Base-by-base conservation (phyloP, 441 rosid genomes). In the Adansonia gregorii region DNA sequence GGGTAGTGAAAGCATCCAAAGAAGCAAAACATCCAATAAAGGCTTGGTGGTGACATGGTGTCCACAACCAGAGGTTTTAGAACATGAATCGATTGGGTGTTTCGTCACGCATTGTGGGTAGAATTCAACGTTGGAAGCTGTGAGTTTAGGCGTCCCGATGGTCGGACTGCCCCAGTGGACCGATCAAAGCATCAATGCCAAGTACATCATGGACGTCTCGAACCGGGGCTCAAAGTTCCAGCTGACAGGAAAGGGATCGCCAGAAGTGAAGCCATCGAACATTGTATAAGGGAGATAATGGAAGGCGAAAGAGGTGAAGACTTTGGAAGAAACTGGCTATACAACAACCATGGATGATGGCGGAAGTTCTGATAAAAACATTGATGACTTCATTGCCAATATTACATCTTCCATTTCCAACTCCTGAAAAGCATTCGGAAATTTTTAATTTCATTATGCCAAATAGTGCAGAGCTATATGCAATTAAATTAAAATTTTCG, bases 161-260 rank as follows among this genome's bases (percentile, higher is more conserved):
- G 87, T 87, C 58, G 88, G 81, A 39, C 82, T 89, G 85, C 92
- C 90, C 31, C 92, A 86, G 4, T 89, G 87, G 88, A 83, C 75
- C 0, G 89, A 89, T 24, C 90, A 89, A 60, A 78, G 82, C 6
- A 89, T 81, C 51, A 83, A 87, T 63, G 87, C 89, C 2, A 87
- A 86, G 85, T 85, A 75, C 20, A 64, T 89, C 9, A 78, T 67
- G 78, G 90, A 89, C 75, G 86, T 89, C 6, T 89, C 90, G 90
- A 79, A 78, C 76, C 73, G 24, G 91, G 89, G 24, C 67, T 86
- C 39, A 78, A 79, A 59, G 87, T 78, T 43, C 41, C 49, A 56
- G 73, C 78, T 2, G 83, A 77, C 35, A 82, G 78, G 12, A 76
- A 71, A 60, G 87, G 86, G 52, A 76, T 86, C 14, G 86, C 84